Percentiles rank a stretch among this genome's conserved stretches.
Conservation (phyloP, 495 filamentous ascomycete species). For the Saxophila tyrrhenica region DNA sequence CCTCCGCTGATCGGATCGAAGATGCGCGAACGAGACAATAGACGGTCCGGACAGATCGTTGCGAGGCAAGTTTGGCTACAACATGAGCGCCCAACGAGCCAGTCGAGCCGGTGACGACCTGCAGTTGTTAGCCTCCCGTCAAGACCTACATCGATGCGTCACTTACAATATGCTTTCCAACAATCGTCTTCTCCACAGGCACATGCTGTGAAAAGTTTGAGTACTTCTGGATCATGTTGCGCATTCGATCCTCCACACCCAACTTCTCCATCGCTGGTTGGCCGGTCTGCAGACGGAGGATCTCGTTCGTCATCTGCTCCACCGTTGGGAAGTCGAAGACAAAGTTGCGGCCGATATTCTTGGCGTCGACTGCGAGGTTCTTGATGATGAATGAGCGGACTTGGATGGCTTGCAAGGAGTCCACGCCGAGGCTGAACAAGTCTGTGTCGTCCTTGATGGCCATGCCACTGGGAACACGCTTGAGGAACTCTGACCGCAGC, state of each 20-base stretch:
- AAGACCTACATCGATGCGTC: no score
- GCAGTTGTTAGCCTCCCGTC: no score
- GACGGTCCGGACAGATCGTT: not conserved
- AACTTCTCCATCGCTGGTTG: conserved; percentile 15
- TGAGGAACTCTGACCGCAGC: not conserved
- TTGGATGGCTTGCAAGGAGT: conserved; percentile 16
- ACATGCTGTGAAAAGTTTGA: conserved; percentile 21
- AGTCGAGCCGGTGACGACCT: no score
- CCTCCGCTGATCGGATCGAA: not conserved
- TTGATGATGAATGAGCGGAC: conserved; percentile 4
- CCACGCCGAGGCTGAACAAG: conserved; percentile 17
- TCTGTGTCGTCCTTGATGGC: conserved; percentile 10
- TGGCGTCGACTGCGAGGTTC: conserved; percentile 5
- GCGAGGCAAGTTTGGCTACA: conserved; percentile 12
- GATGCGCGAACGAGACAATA: conserved; percentile 13
- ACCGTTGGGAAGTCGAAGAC: conserved; percentile 14
- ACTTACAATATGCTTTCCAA: conserved; percentile 3
- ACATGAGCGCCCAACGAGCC: no score
- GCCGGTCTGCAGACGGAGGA: conserved; percentile 23
- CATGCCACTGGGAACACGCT: no score
- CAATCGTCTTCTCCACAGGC: no score
- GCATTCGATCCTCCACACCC: conserved; percentile 28
- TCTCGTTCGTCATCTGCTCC: conserved; percentile 24
- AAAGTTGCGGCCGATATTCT: conserved; percentile 12
- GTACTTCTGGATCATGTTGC: conserved; percentile 28